Conservation (phyloP, 2,329 filamentous ascomycete genomes). For the Cephalotrichum gorgonifer region DNA sequence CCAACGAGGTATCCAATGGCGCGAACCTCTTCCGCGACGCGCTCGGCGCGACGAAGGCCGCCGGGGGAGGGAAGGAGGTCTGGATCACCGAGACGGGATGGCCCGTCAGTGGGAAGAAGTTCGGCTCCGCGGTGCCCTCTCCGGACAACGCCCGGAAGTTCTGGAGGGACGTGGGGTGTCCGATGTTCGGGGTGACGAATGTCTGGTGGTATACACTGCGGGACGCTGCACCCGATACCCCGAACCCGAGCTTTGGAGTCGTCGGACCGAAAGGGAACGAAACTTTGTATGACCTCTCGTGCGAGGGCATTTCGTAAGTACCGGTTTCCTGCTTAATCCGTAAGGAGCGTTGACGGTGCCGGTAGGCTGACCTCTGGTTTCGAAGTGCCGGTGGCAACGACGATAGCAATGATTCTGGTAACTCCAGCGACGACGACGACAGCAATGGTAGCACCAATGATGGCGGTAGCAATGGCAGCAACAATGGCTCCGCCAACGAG, state of each 20-base stretch:
- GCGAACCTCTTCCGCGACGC: slow-evolving; percentile 60
- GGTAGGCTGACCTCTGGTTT: too few relatives aligned
- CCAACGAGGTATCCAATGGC: slow-evolving; percentile 55
- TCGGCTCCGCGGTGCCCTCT: slow-evolving; percentile 53
- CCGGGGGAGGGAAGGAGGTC: slow-evolving; percentile 56
- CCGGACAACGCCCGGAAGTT: slow-evolving; percentile 63
- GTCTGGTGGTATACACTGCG: slow-evolving; percentile 73
- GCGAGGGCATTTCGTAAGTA: slow-evolving; percentile 23
- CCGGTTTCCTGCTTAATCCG: too few relatives aligned
- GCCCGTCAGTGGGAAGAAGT: slow-evolving; percentile 59
- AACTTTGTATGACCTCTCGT: slow-evolving; percentile 55
- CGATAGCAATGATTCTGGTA: neutral
- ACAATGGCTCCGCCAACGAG: neutral
- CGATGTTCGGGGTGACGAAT: slow-evolving; percentile 52
- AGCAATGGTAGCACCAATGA: neutral
- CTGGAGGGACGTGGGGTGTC: slow-evolving; percentile 72
- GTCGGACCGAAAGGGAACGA: slow-evolving; percentile 40
- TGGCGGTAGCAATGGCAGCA: neutral
- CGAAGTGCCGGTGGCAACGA: neutral
- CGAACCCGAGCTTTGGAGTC: slow-evolving; percentile 62
- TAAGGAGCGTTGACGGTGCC: too few relatives aligned
- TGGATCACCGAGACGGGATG: slow-evolving; percentile 89
- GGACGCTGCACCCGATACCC: slow-evolving; percentile 48
- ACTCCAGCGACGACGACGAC: too few relatives aligned
- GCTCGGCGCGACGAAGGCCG: slow-evolving; percentile 46